Conservation (phyloP, 768 basidiomycete species). For the Amanita phalloides region DNA sequence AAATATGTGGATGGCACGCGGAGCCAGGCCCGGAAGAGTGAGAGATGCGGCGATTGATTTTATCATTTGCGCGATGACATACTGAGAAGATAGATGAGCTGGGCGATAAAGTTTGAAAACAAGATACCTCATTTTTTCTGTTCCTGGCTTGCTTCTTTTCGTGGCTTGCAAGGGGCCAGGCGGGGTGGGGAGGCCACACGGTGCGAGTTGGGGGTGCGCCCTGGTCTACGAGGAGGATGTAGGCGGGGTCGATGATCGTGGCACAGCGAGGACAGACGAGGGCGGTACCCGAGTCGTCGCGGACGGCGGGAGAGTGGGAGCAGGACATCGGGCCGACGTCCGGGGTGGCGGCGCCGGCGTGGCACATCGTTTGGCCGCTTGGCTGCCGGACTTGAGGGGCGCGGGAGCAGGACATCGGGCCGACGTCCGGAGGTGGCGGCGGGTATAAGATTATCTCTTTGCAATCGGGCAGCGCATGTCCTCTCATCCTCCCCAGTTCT, state of each 20-base stretch:
- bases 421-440: too few species aligned
- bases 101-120: slow-evolving; percentile 11
- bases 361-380: too few species aligned
- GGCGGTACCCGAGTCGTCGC: slow-evolving; percentile 49
- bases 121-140: slow-evolving; percentile 49
- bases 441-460: background rate
- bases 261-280: slow-evolving; percentile 62
- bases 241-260: slow-evolving; percentile 53
- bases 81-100: slow-evolving; percentile 26
- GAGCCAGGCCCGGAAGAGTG: slow-evolving; percentile 45
- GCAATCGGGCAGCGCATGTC: slow-evolving; percentile 31
- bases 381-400: slow-evolving; percentile 16
- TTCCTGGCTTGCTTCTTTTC: slow-evolving; percentile 56
- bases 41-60: slow-evolving; percentile 47
- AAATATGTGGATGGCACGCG: slow-evolving; percentile 61
- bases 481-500: slow-evolving; percentile 30
- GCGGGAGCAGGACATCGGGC: background rate
- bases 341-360: too few species aligned
- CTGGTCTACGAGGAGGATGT: slow-evolving; percentile 46
- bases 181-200: slow-evolving; percentile 36
- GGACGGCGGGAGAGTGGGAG: slow-evolving; percentile 42
- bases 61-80: slow-evolving; percentile 56
- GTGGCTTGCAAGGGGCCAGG: slow-evolving; percentile 57
- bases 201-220: slow-evolving; percentile 18
- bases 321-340: slow-evolving; percentile 20